Conservation (phyloP, 495 filamentous ascomycete species). For the Xylaria curta region DNA sequence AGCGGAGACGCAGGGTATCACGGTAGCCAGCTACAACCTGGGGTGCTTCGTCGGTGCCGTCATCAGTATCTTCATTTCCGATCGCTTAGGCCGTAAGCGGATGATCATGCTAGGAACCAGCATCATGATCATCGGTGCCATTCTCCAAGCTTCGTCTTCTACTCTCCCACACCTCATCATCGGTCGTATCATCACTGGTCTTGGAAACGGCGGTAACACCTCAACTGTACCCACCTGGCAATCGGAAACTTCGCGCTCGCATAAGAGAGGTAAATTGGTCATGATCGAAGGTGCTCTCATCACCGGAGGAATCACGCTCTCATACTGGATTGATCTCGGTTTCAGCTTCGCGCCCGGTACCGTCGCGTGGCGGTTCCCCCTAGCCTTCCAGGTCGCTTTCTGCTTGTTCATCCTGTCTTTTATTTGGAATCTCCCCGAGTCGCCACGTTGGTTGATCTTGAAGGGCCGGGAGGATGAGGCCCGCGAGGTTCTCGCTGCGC, state of each 20-base stretch:
- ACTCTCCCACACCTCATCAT: conserved; percentile 67
- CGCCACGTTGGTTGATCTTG: conserved; percentile 75
- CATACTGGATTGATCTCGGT: conserved; percentile 79
- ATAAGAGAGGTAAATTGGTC: conserved; percentile 76
- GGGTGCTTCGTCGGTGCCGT: conserved; percentile 78
- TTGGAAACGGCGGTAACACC: conserved; percentile 69
- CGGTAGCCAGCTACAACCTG: conserved; percentile 72
- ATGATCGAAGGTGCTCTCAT: conserved; percentile 80
- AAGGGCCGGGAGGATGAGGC: conserved; percentile 72
- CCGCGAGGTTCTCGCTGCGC: conserved; percentile 64
- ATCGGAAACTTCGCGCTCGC: conserved; percentile 76
- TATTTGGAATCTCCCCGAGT: conserved; percentile 72
- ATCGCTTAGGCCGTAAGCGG: conserved; percentile 70
- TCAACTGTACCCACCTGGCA: conserved; percentile 76
- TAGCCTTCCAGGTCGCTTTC: conserved; percentile 76
- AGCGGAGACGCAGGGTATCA: conserved; percentile 65
- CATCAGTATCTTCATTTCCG: conserved; percentile 72
- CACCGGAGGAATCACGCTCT: conserved; percentile 73
- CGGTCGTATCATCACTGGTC: conserved; percentile 70
- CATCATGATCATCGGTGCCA: conserved; percentile 74
- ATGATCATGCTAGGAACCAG: conserved; percentile 73
- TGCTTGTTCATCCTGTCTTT: conserved; percentile 65
- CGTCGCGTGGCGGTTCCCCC: conserved; percentile 76
- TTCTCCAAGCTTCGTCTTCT: conserved; percentile 67
- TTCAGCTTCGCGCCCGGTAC: conserved; percentile 68